Conservation (phyloP, 805 yeast species). For the Barnettozyma salicaria region DNA sequence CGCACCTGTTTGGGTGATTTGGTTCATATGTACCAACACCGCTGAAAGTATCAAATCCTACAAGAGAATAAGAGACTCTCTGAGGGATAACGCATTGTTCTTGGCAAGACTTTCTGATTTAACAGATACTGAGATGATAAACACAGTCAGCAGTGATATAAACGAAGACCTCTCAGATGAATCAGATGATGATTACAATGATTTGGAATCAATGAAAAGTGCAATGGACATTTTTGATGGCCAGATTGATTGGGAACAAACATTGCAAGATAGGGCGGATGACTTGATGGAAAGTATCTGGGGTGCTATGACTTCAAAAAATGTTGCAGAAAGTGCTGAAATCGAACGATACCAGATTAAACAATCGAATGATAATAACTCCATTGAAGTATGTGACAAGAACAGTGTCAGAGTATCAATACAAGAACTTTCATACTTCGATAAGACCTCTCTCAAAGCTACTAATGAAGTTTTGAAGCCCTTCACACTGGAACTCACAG, state of each 20-base stretch:
- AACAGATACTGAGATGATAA: conserved; percentile 5
- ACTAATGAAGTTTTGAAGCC: conserved; percentile 17
- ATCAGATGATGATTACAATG: conserved; percentile 8
- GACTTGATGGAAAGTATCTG: conserved; percentile 57
- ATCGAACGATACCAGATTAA: conserved; percentile 18
- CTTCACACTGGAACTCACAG: conserved; percentile 33
- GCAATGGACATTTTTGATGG: conserved; percentile 20
- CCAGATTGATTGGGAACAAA: conserved; percentile 31
- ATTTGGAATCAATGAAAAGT: conserved; percentile 14
- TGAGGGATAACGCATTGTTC: conserved; percentile 25
- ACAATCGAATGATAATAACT: too few species aligned
- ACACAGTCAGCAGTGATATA: conserved; percentile 1
- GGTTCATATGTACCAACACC: conserved; percentile 42
- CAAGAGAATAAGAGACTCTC: conserved; percentile 30
- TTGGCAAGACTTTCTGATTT: conserved; percentile 20
- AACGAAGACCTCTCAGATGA: conserved; percentile 14
- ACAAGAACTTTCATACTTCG: conserved; percentile 26
- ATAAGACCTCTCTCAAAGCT: conserved; percentile 17
- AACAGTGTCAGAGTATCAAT: conserved; percentile 25
- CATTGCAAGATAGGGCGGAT: conserved; percentile 56
- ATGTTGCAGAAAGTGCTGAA: conserved; percentile 16
- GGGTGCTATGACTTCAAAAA: conserved; percentile 46
- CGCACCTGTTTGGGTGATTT: conserved; percentile 60
- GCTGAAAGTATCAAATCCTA: conserved; percentile 37
- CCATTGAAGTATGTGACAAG: not conserved